A percentile compares a stretch with the other conserved stretches of the same genome.
Evolutionary conservation across 2,329 filamentous ascomycete species (phyloP).

Genomic region (Sporothrix variecibatus): DNA sequence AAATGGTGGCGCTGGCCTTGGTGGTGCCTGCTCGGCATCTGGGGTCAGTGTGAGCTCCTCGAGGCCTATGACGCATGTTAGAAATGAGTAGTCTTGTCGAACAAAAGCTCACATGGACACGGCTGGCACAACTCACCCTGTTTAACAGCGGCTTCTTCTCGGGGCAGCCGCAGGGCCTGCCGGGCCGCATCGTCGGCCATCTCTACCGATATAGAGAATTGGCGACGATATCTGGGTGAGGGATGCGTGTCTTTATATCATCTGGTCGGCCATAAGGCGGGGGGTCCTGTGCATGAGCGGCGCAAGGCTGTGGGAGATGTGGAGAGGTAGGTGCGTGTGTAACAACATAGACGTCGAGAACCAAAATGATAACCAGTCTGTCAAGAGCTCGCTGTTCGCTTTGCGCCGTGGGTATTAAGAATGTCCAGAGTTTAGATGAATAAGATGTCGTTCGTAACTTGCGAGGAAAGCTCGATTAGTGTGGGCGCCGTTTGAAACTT

Average conservation of each 20-base stretch:
- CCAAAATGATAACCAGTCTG: neutral
- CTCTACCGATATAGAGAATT: neutral
- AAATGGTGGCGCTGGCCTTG: constrained; percentile 43
- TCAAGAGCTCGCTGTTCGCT: neutral
- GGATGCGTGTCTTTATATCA: neutral
- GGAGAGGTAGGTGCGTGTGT: neutral
- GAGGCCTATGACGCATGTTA: constrained; percentile 41
- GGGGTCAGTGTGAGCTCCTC: constrained; percentile 45
- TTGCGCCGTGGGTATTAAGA: neutral
- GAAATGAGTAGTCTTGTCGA: neutral
- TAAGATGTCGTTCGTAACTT: neutral
- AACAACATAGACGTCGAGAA: neutral
- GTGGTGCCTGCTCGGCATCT: neutral
- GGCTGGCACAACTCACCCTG: constrained; percentile 11
- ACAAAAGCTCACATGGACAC: neutral
- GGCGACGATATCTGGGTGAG: neutral
- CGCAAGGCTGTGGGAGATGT: neutral
- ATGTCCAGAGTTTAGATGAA: neutral
- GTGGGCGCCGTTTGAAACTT: neutral
- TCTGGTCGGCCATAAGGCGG: neutral
- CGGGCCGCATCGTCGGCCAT: constrained; percentile 26
- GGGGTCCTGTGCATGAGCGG: neutral
- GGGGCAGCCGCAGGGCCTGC: constrained; percentile 17
- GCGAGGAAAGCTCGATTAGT: constrained; percentile 1
- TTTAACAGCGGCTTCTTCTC: constrained; percentile 8